Evolutionary conservation across 768 basidiomycete species (phyloP).

Genomic region (Xerocomellus dryophilus): DNA sequence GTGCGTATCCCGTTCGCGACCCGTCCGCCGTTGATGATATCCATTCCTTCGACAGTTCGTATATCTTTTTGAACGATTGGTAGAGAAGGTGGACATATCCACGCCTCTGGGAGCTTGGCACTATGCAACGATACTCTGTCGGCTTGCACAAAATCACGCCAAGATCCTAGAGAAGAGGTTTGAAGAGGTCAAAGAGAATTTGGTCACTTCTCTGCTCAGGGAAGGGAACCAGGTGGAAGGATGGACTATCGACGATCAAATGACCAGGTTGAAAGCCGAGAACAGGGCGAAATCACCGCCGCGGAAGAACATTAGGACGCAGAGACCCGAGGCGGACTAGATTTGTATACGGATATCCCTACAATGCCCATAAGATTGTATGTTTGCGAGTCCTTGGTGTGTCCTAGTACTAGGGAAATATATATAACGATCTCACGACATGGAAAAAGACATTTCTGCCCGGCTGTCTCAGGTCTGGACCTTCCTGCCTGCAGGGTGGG

Average conservation of each 20-base stretch:
- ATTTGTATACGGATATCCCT: not conserved
- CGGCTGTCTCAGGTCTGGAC: constrained; percentile 47
- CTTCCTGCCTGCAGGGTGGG: constrained; percentile 60
- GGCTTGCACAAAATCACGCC: constrained; percentile 3
- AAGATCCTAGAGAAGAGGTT: not conserved
- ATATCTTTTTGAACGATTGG: constrained; percentile 1
- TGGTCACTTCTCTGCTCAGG: not conserved
- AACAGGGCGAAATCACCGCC: not conserved
- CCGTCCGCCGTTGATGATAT: too few species aligned
- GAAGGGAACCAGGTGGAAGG: not conserved
- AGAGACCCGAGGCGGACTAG: not conserved
- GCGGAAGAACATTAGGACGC: not conserved
- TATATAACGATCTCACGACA: constrained; percentile 36
- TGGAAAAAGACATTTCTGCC: constrained; percentile 58
- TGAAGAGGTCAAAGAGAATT: not conserved
- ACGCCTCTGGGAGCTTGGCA: constrained; percentile 9
- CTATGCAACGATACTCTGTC: constrained; percentile 8
- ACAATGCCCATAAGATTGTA: not conserved
- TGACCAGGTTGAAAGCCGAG: not conserved
- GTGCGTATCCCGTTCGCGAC: not conserved
- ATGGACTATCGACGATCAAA: constrained; percentile 4
- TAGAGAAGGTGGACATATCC: constrained; percentile 4
- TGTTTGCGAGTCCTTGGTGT: too few species aligned
- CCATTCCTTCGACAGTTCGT: not conserved
- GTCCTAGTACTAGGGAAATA: too few species aligned